Evolutionary conservation across 78 protist species (phyloP), one percentile per base, ranked within the genome.

Genomic region (Goniomonas avonlea): DNA sequence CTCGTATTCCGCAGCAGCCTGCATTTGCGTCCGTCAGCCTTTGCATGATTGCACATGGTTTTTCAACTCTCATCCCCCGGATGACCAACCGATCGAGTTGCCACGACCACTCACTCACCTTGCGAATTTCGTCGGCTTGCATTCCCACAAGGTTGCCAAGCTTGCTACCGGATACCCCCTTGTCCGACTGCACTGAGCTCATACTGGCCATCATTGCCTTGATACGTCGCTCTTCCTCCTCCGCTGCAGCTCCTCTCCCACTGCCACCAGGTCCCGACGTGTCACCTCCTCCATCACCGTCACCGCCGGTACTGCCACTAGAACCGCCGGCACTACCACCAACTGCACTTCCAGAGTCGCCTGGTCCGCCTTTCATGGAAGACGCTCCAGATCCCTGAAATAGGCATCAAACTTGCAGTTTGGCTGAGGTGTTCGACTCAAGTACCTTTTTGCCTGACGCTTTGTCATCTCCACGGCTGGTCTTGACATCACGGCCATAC

Each of bases 401-500:
- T n/a, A n/a, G n/a, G n/a, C n/a, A n/a, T n/a, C n/a, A n/a, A n/a
- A n/a, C n/a, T n/a, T n/a, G n/a, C n/a, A n/a, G n/a, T n/a, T n/a
- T n/a, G n/a, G n/a, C n/a, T n/a, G n/a, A n/a, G n/a, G n/a, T n/a
- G n/a, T n/a, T n/a, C n/a, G n/a, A n/a, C n/a, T n/a, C n/a, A n/a
- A n/a, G n/a, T n/a, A n/a, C n/a, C n/a, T 43, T 17, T 38, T 17
- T 1, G 37, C 9, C 45, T 63, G 71, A 39, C 43, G 39, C 13
- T 9, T 9, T 23, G 37, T 9, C 2, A 43, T 18, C 17, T 39
- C 71, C 50, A 63, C 31, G 23, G 23, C 37, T 27, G 47, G 71
- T 43, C 37, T 63, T 39, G 32, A 43, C 71, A 43, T 43, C 71
- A 37, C 47, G 73, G 35, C 85, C 85, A 59, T 82, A 82, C 73